Conservation (phyloP, 805 yeast genomes). For the Ogataea methylovora region DNA sequence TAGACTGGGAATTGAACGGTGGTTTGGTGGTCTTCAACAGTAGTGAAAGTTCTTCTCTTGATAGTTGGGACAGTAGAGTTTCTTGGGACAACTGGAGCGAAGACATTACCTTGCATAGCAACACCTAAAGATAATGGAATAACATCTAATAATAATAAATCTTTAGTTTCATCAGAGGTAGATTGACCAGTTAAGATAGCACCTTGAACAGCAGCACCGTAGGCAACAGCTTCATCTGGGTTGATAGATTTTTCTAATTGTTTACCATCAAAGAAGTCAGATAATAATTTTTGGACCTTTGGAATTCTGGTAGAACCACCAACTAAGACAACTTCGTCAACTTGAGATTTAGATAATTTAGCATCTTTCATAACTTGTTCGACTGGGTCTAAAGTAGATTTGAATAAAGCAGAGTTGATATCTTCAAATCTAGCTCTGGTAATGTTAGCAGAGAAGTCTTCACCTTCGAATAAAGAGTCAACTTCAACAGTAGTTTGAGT, state of each 20-base stretch:
- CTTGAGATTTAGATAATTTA: conserved; percentile 72
- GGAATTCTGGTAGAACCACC: conserved; percentile 99
- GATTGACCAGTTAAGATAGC: conserved; percentile 82
- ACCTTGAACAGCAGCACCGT: conserved; percentile 89
- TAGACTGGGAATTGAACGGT: conserved; percentile 98
- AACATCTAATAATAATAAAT: conserved; percentile 71
- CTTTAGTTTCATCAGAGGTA: conserved; percentile 73
- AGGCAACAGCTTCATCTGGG: conserved; percentile 92
- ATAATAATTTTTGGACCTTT: conserved; percentile 89
- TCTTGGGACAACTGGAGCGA: conserved; percentile 98
- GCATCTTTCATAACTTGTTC: conserved; percentile 93
- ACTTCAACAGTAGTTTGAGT: conserved; percentile 95
- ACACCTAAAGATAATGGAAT: conserved; percentile 96
- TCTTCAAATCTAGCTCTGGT: conserved; percentile 99
- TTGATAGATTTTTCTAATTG: conserved; percentile 93
- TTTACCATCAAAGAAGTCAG: conserved; percentile 95
- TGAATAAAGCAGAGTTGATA: conserved; percentile 86
- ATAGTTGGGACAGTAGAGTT: conserved; percentile 99
- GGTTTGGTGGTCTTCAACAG: conserved; percentile 98
- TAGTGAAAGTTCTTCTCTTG: conserved; percentile 98
- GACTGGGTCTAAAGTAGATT: conserved; percentile 90
- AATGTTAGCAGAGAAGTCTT: conserved; percentile 86
- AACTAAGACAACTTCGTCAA: conserved; percentile 91
- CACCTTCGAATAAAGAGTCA: conserved; percentile 92
- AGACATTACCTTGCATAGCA: conserved; percentile 99